Conservation (phyloP, 805 yeast genomes). For the Candida vartiovaarae region DNA sequence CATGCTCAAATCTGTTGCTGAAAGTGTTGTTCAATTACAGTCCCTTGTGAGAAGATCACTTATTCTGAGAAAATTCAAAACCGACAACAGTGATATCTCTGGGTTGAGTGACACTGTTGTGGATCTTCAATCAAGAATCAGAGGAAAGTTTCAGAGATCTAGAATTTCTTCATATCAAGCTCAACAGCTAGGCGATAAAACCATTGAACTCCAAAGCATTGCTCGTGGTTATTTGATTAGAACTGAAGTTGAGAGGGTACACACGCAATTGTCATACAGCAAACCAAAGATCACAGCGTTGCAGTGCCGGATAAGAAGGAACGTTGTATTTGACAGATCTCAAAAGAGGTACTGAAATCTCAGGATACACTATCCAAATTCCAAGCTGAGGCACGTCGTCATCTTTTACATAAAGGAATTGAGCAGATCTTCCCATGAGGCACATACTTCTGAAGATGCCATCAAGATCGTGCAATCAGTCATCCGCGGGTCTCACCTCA, state of each 20-base stretch:
- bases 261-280: conserved; percentile 10
- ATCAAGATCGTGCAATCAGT: conserved; percentile 35
- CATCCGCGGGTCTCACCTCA: conserved; percentile 20
- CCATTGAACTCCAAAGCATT: conserved; percentile 32
- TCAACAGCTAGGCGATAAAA: conserved; percentile 7
- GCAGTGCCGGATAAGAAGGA: conserved; percentile 15
- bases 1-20: conserved; percentile 50
- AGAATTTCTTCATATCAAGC: conserved; percentile 2
- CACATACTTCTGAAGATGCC: conserved; percentile 21
- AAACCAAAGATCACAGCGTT: conserved; percentile 13
- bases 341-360: conserved; percentile 4
- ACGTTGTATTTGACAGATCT: background rate
- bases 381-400: conserved; percentile 34
- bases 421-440: conserved; percentile 15
- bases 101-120: conserved; percentile 20
- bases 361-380: conserved; percentile 21
- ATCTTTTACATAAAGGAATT: conserved; percentile 18
- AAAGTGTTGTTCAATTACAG: conserved; percentile 42
- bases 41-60: conserved; percentile 44
- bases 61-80: conserved; percentile 17
- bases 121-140: conserved; percentile 29
- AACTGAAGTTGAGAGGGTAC: conserved; percentile 11
- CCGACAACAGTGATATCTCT: conserved; percentile 23
- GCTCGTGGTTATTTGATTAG: conserved; percentile 36
- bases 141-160: conserved; percentile 25